phyloP scores from a whole-genome alignment of 179 eudicot species.

The Carnegiea gigantea region DNA sequence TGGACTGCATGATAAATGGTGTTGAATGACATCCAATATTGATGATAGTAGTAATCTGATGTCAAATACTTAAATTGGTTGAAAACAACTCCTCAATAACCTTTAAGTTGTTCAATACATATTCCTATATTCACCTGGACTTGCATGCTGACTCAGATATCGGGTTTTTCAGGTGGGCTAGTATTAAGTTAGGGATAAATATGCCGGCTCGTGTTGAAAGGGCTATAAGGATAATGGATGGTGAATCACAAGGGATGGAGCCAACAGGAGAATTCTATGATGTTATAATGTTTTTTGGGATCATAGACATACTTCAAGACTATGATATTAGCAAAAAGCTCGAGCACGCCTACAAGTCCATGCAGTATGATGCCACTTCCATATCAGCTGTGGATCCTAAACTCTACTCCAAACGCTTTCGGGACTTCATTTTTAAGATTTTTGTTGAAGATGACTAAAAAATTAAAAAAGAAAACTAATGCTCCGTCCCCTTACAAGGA shows the following conservation, averaged over 20 bases:
- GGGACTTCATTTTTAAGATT: slow-evolving; percentile 72
- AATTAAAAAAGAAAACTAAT: neutral
- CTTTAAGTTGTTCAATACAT: too few species aligned
- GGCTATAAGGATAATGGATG: slow-evolving; percentile 35
- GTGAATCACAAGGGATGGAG: slow-evolving; percentile 38
- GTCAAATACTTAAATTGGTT: too few species aligned
- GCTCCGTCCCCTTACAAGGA: neutral
- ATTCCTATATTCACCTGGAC: too few species aligned
- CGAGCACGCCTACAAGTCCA: slow-evolving; percentile 91
- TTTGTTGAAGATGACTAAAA: slow-evolving; percentile 61
- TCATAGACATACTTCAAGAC: slow-evolving; percentile 95
- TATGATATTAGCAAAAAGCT: slow-evolving; percentile 94
- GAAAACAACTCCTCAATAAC: too few species aligned
- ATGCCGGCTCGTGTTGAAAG: slow-evolving; percentile 55
- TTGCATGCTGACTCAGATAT: neutral
- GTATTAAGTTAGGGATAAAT: slow-evolving; percentile 44
- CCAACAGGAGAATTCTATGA: slow-evolving; percentile 85
- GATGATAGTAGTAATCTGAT: too few species aligned
- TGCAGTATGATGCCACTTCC: slow-evolving; percentile 83
- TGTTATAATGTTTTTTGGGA: slow-evolving; percentile 85
- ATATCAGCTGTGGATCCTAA: slow-evolving; percentile 95
- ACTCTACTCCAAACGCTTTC: slow-evolving; percentile 80
- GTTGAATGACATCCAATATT: too few species aligned
- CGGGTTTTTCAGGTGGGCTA: slow-evolving; percentile 40
- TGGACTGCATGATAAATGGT: too few species aligned